These are phyloP conservation scores for Paraglomus brasilianum DNA, from an alignment of 192 early-diverging fungal species.

Conservation along the genomic window DNA sequence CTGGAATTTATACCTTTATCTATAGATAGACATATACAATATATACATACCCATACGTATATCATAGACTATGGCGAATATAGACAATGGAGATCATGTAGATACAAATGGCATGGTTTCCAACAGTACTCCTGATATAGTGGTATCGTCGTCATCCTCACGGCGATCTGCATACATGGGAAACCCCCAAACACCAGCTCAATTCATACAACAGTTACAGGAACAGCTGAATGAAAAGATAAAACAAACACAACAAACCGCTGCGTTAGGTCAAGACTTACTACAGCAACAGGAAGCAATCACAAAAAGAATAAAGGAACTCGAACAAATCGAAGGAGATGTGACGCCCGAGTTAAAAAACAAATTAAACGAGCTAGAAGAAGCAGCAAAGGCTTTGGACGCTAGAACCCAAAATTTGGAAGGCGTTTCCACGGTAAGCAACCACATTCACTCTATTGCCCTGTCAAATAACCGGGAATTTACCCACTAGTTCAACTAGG, in stretches of 20 bases:
- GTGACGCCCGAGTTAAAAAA: conserved; percentile 10
- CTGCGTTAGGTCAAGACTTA: conserved; percentile 14
- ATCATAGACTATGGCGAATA: too few species aligned
- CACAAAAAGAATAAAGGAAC: conserved; percentile 16
- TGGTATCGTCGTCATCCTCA: conserved; percentile 3
- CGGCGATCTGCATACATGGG: conserved; percentile 9
- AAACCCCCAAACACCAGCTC: neutral
- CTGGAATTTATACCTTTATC: too few species aligned
- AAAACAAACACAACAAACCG: conserved; percentile 7
- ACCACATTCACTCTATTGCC: neutral
- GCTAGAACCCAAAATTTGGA: neutral
- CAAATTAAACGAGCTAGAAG: conserved; percentile 21
- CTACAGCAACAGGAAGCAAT: conserved; percentile 9
- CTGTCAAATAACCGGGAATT: neutral
- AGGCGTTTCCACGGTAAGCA: conserved; percentile 4
- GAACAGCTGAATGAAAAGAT: conserved; percentile 17
- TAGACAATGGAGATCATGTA: too few species aligned
- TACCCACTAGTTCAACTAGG: too few species aligned
- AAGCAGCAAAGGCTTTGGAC: conserved; percentile 1
- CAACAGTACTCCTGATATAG: neutral
- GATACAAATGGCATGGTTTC: too few species aligned
- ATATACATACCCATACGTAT: too few species aligned
- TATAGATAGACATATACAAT: too few species aligned
- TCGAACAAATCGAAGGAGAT: conserved; percentile 24
- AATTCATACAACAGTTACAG: conserved; percentile 25